Percentiles rank a stretch among this genome's conserved stretches.
Conservation (phyloP, 108 stramenopile genomes). For the Skeletonema potamos region DNA sequence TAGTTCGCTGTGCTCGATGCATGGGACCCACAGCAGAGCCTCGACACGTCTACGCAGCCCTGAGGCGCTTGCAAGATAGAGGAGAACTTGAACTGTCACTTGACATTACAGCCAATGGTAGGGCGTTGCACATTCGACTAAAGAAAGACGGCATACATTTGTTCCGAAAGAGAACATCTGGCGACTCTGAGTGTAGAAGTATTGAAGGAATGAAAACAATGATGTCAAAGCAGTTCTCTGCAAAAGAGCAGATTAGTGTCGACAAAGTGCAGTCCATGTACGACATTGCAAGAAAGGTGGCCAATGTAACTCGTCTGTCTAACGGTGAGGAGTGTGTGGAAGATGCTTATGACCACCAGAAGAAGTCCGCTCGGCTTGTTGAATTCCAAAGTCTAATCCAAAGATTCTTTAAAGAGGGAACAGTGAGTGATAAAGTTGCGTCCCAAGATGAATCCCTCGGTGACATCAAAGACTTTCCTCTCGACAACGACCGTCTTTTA, state of each 20-base stretch:
- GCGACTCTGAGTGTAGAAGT: neutral
- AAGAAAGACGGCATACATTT: conserved; percentile 44
- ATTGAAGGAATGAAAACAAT: conserved; percentile 27
- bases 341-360: conserved; percentile 3
- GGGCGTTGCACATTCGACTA: conserved; percentile 58
- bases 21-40: conserved; percentile 75
- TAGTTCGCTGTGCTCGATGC: conserved; percentile 59
- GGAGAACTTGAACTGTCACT: conserved; percentile 77
- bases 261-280: conserved; percentile 73
- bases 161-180: conserved; percentile 29
- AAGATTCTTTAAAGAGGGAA: conserved; percentile 51
- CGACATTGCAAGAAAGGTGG: conserved; percentile 59
- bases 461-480: conserved; percentile 36
- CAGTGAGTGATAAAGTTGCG: neutral
- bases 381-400: conserved; percentile 62
- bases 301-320: conserved; percentile 2
- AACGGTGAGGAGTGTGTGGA: conserved; percentile 13
- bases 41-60: conserved; percentile 84
- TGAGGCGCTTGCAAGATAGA: conserved; percentile 65
- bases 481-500: conserved; percentile 12
- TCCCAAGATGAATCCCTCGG: conserved; percentile 13
- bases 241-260: conserved; percentile 47
- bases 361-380: conserved; percentile 57
- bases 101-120: conserved; percentile 52
- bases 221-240: conserved; percentile 44